Evolutionary conservation across 2,329 filamentous ascomycete genomes (phyloP).

Genomic region (Emergomyces pasteurianus): DNA sequence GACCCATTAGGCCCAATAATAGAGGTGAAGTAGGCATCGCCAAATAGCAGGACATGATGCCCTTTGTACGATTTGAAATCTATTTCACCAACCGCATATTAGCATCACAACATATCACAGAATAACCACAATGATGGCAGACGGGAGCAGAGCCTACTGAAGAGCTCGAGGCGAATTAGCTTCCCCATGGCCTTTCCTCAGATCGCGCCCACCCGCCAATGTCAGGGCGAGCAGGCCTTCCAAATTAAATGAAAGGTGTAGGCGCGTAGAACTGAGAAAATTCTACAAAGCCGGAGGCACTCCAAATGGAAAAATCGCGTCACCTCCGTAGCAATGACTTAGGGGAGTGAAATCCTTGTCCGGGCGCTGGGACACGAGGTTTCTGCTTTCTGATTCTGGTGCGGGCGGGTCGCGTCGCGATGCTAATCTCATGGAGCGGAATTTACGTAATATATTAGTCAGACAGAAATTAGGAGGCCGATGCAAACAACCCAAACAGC

Average conservation of each 20-base stretch:
- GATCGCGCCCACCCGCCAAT: neutral
- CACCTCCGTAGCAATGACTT: neutral
- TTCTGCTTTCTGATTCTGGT: neutral
- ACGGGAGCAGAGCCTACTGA: slow-evolving; percentile 49
- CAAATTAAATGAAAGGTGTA: neutral
- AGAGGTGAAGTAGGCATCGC: slow-evolving; percentile 97
- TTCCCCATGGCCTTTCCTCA: slow-evolving; percentile 60
- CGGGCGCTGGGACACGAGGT: neutral
- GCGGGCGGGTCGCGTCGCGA: neutral
- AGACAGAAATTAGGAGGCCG: neutral
- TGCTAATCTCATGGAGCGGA: neutral
- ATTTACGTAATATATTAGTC: neutral
- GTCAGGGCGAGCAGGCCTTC: neutral
- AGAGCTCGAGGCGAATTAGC: slow-evolving; percentile 85
- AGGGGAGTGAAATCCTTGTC: neutral
- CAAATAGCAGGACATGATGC: slow-evolving; percentile 85
- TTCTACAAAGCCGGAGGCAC: neutral
- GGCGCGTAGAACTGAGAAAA: neutral
- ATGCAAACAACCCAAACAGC: no score
- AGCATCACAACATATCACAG: slow-evolving; percentile 2
- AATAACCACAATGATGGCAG: slow-evolving; percentile 7
- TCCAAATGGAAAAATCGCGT: neutral
- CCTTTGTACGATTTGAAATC: slow-evolving; percentile 99
- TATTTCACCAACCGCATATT: slow-evolving; percentile 25
- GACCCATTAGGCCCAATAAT: slow-evolving; percentile 99